phyloP scores from a whole-genome alignment of 176 grass and related monocot genomes.

The Avena eriantha region DNA sequence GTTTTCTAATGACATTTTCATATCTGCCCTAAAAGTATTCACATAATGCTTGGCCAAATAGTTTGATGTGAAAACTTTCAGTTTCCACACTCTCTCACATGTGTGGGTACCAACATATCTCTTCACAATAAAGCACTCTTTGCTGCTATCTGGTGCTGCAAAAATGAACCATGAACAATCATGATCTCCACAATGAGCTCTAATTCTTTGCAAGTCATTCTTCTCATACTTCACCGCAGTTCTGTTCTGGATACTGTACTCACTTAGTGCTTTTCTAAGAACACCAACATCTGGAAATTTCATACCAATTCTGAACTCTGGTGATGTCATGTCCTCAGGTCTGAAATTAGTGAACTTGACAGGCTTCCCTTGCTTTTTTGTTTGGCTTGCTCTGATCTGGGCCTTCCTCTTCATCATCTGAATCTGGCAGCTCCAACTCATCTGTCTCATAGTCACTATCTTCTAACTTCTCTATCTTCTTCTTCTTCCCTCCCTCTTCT shows the following conservation, averaged over 20 bases:
- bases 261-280: background rate
- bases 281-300: background rate
- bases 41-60: no score
- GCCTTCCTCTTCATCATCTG: background rate
- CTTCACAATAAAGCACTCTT: background rate
- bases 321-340: background rate
- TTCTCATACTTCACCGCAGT: background rate
- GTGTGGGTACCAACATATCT: background rate
- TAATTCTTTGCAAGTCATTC: background rate
- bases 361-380: background rate
- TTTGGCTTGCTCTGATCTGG: background rate
- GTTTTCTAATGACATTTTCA: no score
- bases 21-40: no score
- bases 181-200: background rate
- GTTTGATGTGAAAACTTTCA: no score
- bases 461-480: background rate
- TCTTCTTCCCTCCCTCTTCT: background rate
- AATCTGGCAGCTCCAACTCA: background rate
- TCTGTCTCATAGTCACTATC: background rate
- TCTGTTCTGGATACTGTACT: background rate
- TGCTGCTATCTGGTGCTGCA: background rate
- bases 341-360: background rate
- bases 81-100: background rate
- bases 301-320: background rate
- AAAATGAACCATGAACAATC: background rate